Base-by-base conservation (phyloP, 306 rosid species). In the Parietaria judaica region DNA sequence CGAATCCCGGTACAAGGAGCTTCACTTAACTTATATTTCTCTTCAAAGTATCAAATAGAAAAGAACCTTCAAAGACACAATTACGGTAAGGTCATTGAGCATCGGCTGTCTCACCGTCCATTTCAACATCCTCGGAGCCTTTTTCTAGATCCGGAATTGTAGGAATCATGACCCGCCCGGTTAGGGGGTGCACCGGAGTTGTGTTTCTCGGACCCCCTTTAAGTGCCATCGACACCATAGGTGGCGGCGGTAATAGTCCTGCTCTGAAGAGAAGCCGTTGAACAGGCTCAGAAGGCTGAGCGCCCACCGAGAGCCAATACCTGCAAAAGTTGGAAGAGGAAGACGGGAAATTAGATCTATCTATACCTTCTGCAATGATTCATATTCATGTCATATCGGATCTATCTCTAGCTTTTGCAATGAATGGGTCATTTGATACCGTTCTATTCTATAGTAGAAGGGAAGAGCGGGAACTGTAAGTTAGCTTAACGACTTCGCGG, bases 301-400 rank as follows among this genome's bases (percentile, higher is more conserved):
- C 98, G 48, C 98, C 96, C 68, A 91, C 92, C 54, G 96, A 91
- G 13, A 91, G 80, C 98, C 97, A 91, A 72, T 91, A 91, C 82
- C 98, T 91, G 63, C 60, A 58, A 34, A 70, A 66, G 41, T 5
- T n/a, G 62, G 0, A 58, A 6, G 36, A 31, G 39, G 59, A 58
- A 63, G 61, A 23, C 14, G 51, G 6, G 14, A 7, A 13, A 61
- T 60, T 23, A 41, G 45, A 41, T 41, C 3, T 5, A 41, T 41
- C 45, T 41, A 5, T 41, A 8, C 0, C 45, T 41, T 41, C 9
- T 3, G 45, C 45, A 41, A 41, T 41, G 31, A 23, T 23, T 23
- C 31, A 23, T 23, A 23, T 23, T 23, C 31, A 23, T 23, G 31
- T 23, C 2, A 23, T 23, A 23, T 23, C 31, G 9, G 45, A 41